Conservation (phyloP, 345 rosid genomes). For the Lumnitzera littorea region DNA sequence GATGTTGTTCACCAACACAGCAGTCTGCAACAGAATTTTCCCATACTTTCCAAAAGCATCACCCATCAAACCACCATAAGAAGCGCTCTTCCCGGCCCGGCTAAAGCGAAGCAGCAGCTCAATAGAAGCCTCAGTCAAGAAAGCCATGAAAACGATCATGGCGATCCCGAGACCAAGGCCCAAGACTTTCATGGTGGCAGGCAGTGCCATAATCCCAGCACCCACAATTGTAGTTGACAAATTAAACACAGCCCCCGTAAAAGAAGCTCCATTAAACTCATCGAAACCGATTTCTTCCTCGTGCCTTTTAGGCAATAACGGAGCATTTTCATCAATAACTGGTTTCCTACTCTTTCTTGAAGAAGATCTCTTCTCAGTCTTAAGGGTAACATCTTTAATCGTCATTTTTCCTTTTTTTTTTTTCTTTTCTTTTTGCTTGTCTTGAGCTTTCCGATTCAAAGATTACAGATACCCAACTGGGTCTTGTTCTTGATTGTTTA, state of each 20-base stretch:
- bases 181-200: conserved; percentile 86
- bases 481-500: too few species aligned
- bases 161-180: conserved; percentile 66
- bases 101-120: conserved; percentile 85
- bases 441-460: neutral
- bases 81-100: conserved; percentile 44
- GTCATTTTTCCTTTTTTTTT: conserved; percentile 32
- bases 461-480: too few species aligned
- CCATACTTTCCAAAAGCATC: conserved; percentile 86
- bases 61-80: conserved; percentile 81
- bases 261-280: conserved; percentile 86
- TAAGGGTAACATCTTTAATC: conserved; percentile 26
- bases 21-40: conserved; percentile 47
- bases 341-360: conserved; percentile 20
- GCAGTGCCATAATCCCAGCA: conserved; percentile 97
- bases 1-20: conserved; percentile 67
- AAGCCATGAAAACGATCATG: conserved; percentile 70
- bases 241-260: conserved; percentile 82
- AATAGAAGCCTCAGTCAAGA: conserved; percentile 67
- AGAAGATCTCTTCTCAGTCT: conserved; percentile 39
- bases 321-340: conserved; percentile 41
- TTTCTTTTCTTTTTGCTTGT: too few species aligned
- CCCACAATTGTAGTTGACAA: conserved; percentile 82
- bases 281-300: conserved; percentile 40
- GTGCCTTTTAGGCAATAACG: conserved; percentile 40